Conservation (phyloP, 1,139 yeast species). For the Geotrichum histeridarum region DNA sequence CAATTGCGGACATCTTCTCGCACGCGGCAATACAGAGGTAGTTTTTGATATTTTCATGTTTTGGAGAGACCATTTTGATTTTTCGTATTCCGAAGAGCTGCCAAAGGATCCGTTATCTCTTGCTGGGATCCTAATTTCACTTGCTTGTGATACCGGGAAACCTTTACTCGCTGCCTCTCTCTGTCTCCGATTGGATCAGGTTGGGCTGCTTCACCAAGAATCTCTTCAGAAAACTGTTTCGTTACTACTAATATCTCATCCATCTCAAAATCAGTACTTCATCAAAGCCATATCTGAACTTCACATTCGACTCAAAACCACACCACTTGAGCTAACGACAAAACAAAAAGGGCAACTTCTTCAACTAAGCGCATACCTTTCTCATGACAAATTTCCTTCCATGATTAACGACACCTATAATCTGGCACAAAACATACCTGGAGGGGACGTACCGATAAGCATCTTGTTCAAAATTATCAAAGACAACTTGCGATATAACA, state of each 20-base stretch:
- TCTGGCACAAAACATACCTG: slow-evolving; percentile 19
- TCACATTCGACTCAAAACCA: slow-evolving; percentile 1
- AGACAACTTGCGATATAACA: slow-evolving; percentile 20
- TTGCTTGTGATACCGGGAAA: slow-evolving; percentile 12
- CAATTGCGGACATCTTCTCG: slow-evolving; percentile 3
- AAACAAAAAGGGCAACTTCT: slow-evolving; percentile 21
- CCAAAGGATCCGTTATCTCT: not conserved
- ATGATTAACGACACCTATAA: slow-evolving; percentile 27
- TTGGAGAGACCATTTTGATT: slow-evolving; percentile 4
- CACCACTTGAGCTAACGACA: slow-evolving; percentile 5
- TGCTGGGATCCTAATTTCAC: slow-evolving; percentile 1
- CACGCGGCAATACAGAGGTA: not conserved
- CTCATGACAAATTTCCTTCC: slow-evolving; percentile 21
- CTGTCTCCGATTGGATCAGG: slow-evolving; percentile 19
- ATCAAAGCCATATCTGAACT: slow-evolving; percentile 22
- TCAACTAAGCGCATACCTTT: slow-evolving; percentile 19
- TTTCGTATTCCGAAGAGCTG: not conserved
- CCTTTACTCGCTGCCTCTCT: slow-evolving; percentile 26
- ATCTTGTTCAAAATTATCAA: slow-evolving; percentile 21
- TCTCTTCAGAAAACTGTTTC: slow-evolving; percentile 17
- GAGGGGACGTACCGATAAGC: slow-evolving; percentile 24
- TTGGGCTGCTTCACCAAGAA: slow-evolving; percentile 13
- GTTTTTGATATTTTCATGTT: slow-evolving; percentile 2
- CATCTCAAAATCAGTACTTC: slow-evolving; percentile 17
- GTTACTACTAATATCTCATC: slow-evolving; percentile 22